Percentiles rank a stretch among this genome's conserved stretches.
Conservation (phyloP, 441 rosid genomes). For the Adansonia madagascariensis region DNA sequence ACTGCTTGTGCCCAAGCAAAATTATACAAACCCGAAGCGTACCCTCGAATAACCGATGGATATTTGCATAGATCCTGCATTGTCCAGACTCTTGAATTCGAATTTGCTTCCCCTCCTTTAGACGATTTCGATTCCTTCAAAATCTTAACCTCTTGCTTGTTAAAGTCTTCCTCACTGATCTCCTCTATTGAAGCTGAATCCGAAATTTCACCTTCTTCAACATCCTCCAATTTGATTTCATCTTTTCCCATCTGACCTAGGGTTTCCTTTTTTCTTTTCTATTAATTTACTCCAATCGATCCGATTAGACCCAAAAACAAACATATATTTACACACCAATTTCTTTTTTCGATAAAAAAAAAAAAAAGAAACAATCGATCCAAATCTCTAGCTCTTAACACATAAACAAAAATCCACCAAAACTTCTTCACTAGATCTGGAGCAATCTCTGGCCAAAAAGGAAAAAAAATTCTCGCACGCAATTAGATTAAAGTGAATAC, state of each 20-base stretch:
- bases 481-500: slow-evolving; percentile 37
- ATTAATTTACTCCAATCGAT: slow-evolving; percentile 14
- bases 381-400: slow-evolving; percentile 9
- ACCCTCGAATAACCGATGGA: slow-evolving; percentile 53
- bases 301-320: slow-evolving; percentile 40
- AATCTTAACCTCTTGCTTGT: slow-evolving; percentile 43
- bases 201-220: slow-evolving; percentile 92
- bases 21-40: slow-evolving; percentile 64
- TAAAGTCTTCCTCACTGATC: slow-evolving; percentile 69
- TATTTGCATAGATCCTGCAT: slow-evolving; percentile 68
- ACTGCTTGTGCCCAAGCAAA: slow-evolving; percentile 99
- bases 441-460: slow-evolving; percentile 5
- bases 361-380: not conserved
- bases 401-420: slow-evolving; percentile 1
- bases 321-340: slow-evolving; percentile 22
- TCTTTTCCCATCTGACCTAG: slow-evolving; percentile 52
- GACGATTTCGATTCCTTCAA: slow-evolving; percentile 44
- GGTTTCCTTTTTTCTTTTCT: slow-evolving; percentile 31
- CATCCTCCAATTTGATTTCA: slow-evolving; percentile 55
- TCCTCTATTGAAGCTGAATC: slow-evolving; percentile 66
- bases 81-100: slow-evolving; percentile 74
- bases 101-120: slow-evolving; percentile 29
- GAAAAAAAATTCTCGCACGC: not conserved
- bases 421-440: slow-evolving; percentile 28
- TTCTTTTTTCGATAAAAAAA: not conserved